Conservation (phyloP, 176 grass and related monocot species). For the Microstegium vimineum region DNA sequence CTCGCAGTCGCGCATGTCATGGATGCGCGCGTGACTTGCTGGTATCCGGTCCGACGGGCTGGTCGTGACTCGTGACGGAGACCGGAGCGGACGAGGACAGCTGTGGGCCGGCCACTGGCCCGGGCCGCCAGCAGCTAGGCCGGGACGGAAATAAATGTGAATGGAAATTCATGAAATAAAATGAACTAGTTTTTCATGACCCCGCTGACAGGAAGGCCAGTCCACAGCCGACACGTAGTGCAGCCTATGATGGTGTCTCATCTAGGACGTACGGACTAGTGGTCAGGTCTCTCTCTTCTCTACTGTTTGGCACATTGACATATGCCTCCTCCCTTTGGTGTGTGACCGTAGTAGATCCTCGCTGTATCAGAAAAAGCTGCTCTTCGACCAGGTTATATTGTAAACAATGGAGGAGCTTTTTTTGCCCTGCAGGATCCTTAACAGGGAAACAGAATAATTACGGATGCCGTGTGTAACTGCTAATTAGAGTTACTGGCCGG, state of each 20-base stretch:
- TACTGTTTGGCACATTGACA: neutral
- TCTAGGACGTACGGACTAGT: neutral
- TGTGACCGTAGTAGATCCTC: neutral
- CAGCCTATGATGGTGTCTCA: constrained; percentile 2
- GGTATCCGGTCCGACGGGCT: neutral
- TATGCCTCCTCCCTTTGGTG: neutral
- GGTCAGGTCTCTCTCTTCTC: neutral
- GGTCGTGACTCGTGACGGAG: neutral
- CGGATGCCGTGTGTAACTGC: no score
- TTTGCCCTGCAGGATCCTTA: neutral
- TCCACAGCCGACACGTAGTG: constrained; percentile 28
- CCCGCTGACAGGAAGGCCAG: constrained; percentile 17
- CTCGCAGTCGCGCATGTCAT: neutral
- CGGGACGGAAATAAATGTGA: neutral
- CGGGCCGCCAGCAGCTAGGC: no score
- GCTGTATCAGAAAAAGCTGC: neutral
- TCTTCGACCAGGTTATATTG: neutral
- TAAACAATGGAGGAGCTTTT: neutral
- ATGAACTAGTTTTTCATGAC: constrained; percentile 10
- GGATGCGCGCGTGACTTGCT: neutral
- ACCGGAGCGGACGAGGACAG: neutral
- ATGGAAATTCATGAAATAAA: neutral
- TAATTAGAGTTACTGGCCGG: no score
- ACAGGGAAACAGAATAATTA: neutral
- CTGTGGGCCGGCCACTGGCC: no score